These are phyloP conservation scores for Schizosaccharomyces cryophilus DNA, from an alignment of 805 yeast species.

Conservation along the genomic window DNA sequence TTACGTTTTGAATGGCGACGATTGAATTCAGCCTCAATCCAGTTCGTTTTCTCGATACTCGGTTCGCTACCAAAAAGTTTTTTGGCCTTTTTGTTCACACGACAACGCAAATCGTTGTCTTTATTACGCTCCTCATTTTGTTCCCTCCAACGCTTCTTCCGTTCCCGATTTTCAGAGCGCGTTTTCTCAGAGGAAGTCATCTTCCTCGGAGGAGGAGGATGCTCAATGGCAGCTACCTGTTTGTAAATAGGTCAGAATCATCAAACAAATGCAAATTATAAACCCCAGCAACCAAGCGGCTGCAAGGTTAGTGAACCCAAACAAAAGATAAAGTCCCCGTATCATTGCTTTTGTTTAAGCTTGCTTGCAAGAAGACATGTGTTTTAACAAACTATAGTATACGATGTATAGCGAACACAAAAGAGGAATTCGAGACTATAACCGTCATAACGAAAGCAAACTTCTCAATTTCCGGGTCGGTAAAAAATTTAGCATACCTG, in stretches of 20 bases:
- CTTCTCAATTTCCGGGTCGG: neutral
- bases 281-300: too few relatives aligned
- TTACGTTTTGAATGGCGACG: constrained; percentile 35
- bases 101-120: constrained; percentile 61
- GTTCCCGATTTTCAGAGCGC: constrained; percentile 36
- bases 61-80: constrained; percentile 38
- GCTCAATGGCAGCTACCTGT: neutral
- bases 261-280: neutral
- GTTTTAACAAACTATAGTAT: too few relatives aligned
- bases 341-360: too few relatives aligned
- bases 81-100: constrained; percentile 52
- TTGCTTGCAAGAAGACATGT: too few relatives aligned
- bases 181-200: constrained; percentile 1
- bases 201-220: neutral
- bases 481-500: neutral
- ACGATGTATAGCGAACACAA: too few relatives aligned
- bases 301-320: too few relatives aligned
- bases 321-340: too few relatives aligned
- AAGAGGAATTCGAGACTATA: too few relatives aligned
- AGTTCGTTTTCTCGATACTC: constrained; percentile 26
- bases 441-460: neutral
- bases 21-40: constrained; percentile 56
- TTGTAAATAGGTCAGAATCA: neutral
- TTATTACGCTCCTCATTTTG: constrained; percentile 57
- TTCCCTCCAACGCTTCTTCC: constrained; percentile 69